Evolutionary conservation across 352 stramenopile species (phyloP), one percentile per base, ranked within the genome.

Genomic region (Achlya hypogyna): DNA sequence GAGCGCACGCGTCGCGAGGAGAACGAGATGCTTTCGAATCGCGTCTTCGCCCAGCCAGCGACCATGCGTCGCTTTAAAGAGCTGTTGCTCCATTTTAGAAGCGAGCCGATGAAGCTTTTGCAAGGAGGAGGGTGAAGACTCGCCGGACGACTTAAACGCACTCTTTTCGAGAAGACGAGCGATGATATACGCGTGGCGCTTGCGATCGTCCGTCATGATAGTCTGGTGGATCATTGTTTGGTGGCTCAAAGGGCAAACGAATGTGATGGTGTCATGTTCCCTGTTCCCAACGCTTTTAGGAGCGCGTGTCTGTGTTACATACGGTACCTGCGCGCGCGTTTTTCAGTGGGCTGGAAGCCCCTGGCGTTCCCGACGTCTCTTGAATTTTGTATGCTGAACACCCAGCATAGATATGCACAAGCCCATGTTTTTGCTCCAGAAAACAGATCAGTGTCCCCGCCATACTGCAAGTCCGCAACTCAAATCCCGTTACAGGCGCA

Each of bases 151-250:
- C 8, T 56, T 56, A 16, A n/a, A 12, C 8, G 49, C 49, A 20
- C 49, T 56, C 6, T 56, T 20, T 12, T 56, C 12, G 12, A 56
- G n/a, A 9, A 56, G 49, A n/a, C 49, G 49, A 10, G 49, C 49
- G 25, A 56, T 56, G 31, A 56, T 56, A 20, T 56, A 56, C 25
- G 25, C 31, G 31, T 56, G 49, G 31, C 49, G 49, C 25, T 56
- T 56, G 25, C 49, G 49, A n/a, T 56, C 49, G 16, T 56, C 49
- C 12, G 49, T 56, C 25, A 56, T 56, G 10, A n/a, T 45, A 3
- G 38, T 3, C n/a, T 45, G 38, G 38, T 45, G 38, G n/a, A 45
- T 45, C 38, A 45, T 45, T 10, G 38, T 45, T 45, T 45, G 38
- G 14, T 45, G 38, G 38, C n/a, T 45, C 12, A 45, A 45, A 18